Conservation (phyloP, 2,329 filamentous ascomycete genomes). For the Orbilia oligospora region DNA sequence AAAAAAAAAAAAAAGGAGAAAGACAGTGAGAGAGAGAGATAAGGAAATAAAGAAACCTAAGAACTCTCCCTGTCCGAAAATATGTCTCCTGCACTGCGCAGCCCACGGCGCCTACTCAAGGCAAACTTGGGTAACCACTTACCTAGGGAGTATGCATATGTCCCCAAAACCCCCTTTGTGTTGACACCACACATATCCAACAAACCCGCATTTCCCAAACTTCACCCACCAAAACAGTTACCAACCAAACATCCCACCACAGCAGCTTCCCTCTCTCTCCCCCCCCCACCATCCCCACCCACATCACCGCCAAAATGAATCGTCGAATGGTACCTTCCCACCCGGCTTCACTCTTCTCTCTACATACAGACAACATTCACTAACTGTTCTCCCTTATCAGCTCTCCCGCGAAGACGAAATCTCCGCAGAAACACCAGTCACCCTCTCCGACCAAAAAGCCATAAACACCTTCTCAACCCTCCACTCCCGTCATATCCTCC, state of each 20-base stretch:
- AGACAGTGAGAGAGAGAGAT: no score
- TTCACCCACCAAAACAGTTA: slow-evolving; percentile 20
- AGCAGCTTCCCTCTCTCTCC: no score
- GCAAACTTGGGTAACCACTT: no score
- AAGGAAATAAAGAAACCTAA: no score
- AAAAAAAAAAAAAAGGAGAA: no score
- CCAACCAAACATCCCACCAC: slow-evolving; percentile 18
- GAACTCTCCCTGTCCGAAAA: no score
- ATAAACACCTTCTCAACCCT: slow-evolving; percentile 98
- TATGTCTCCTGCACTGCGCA: no score
- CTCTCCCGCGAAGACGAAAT: slow-evolving; percentile 93
- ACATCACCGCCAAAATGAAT: slow-evolving; percentile 55
- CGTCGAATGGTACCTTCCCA: slow-evolving; percentile 52
- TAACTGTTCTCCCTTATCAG: slow-evolving; percentile 69
- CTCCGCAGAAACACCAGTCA: slow-evolving; percentile 86
- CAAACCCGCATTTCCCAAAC: slow-evolving; percentile 30
- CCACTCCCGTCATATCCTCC: slow-evolving; percentile 79
- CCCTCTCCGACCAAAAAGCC: slow-evolving; percentile 97
- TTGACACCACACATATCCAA: slow-evolving; percentile 26
- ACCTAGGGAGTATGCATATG: no score
- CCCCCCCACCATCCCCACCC: slow-evolving; percentile 3
- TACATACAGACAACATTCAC: neutral
- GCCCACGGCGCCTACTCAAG: no score
- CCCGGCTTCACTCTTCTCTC: no score
- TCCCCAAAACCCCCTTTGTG: slow-evolving; percentile 3